Conservation (phyloP, 352 stramenopile genomes). For the Phytophthora europaea region DNA sequence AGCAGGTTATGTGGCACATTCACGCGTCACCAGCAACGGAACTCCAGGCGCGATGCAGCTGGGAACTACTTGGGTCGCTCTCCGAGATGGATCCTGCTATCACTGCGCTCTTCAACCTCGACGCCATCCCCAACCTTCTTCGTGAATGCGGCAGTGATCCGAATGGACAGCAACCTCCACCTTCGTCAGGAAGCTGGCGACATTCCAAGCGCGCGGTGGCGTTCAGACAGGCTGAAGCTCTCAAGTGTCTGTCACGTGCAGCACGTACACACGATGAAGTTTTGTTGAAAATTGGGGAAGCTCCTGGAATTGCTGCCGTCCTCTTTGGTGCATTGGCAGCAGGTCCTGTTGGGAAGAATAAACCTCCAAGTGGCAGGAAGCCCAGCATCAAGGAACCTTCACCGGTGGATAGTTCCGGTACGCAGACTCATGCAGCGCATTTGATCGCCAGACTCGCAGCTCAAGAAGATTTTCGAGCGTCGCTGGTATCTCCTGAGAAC, state of each 20-base stretch:
- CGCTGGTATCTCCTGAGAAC: conserved; percentile 65
- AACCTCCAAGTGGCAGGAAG: conserved; percentile 9
- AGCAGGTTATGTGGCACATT: conserved; percentile 62
- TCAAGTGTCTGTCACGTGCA: conserved; percentile 76
- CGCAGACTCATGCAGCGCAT: conserved; percentile 68
- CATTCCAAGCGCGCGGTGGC: conserved; percentile 14
- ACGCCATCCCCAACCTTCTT: conserved; percentile 64
- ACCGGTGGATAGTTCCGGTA: conserved; percentile 31
- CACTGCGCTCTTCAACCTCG: conserved; percentile 71
- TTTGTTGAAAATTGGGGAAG: conserved; percentile 69
- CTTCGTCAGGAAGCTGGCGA: conserved; percentile 24
- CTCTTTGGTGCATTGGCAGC: conserved; percentile 55
- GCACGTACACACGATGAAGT: conserved; percentile 69
- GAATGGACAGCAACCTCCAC: conserved; percentile 2
- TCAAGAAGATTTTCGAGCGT: conserved; percentile 61
- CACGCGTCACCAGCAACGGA: conserved; percentile 35
- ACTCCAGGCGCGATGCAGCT: conserved; percentile 55
- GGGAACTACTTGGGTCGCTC: conserved; percentile 64
- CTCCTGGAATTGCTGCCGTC: conserved; percentile 46
- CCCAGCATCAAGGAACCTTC: conserved; percentile 1
- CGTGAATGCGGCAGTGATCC: conserved; percentile 49
- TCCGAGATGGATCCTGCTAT: conserved; percentile 67
- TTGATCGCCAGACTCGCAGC: conserved; percentile 65
- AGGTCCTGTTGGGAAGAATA: conserved; percentile 1
- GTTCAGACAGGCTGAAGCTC: conserved; percentile 58